Conservation (phyloP, 306 rosid species). For the Pyrus betulifolia region DNA sequence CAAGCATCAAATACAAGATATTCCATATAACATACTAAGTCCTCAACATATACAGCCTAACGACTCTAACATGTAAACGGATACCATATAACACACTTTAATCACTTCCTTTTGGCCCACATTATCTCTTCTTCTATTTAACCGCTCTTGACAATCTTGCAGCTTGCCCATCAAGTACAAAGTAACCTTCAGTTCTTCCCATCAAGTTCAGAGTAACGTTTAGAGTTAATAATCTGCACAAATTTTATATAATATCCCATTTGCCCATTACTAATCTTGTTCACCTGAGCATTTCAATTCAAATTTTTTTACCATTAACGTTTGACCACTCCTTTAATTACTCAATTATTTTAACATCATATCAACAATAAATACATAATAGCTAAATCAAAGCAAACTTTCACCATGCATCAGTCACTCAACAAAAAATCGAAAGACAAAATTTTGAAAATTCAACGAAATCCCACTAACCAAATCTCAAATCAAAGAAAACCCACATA, state of each 20-base stretch:
- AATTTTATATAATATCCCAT: background rate
- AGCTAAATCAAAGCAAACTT: background rate
- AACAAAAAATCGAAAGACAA: no score
- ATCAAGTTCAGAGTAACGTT: background rate
- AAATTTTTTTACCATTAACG: background rate
- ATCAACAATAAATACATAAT: background rate
- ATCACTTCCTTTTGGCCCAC: background rate
- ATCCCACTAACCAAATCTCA: background rate
- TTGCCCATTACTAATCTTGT: background rate
- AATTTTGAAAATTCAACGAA: background rate
- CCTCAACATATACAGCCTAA: background rate
- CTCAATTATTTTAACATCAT: background rate
- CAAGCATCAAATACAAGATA: background rate
- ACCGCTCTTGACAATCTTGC: background rate
- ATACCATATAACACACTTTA: background rate
- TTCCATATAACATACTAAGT: background rate
- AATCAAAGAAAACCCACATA: constrained; percentile 6
- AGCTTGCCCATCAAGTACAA: background rate
- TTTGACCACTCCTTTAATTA: background rate
- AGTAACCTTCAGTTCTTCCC: background rate
- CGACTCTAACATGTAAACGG: background rate
- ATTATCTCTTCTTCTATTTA: background rate
- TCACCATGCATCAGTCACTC: background rate
- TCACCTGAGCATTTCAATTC: background rate
- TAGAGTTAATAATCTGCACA: background rate